phyloP scores from a whole-genome alignment of 1,284 basidiomycete species.

The Ganoderma sinense region DNA sequence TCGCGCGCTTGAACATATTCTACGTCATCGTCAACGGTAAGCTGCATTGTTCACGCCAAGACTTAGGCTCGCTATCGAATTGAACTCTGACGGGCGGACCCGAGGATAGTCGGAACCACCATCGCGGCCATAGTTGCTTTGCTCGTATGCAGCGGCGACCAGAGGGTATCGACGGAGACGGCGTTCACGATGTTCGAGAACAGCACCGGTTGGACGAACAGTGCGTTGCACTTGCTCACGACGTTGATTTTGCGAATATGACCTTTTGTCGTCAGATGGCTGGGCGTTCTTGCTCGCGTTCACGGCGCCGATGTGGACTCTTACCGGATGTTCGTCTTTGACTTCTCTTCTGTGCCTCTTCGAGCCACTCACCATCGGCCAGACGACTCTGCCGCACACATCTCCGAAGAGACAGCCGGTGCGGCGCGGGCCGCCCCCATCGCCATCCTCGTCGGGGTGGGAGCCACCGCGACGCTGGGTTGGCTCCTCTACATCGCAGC shows the following conservation, averaged over 20 bases:
- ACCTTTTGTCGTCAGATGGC: no score
- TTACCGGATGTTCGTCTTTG: conserved; percentile 71
- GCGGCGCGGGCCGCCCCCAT: conserved; percentile 76
- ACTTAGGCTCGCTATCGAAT: no score
- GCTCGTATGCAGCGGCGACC: conserved; percentile 60
- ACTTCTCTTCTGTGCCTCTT: not conserved
- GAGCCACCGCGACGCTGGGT: conserved; percentile 65
- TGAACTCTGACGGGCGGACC: not conserved
- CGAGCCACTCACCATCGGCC: conserved; percentile 6
- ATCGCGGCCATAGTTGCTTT: conserved; percentile 71
- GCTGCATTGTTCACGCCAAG: conserved; percentile 25
- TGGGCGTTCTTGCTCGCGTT: conserved; percentile 81
- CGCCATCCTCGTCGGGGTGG: conserved; percentile 75
- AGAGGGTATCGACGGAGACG: conserved; percentile 69
- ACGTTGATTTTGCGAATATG: no score
- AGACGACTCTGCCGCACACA: conserved; percentile 84
- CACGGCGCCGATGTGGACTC: conserved; percentile 81
- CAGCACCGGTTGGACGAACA: conserved; percentile 71
- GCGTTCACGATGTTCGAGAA: conserved; percentile 80
- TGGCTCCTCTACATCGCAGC: conserved; percentile 71
- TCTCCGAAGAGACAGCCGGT: conserved; percentile 76
- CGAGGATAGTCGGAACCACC: conserved; percentile 37
- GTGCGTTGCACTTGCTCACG: no score
- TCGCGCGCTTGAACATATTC: conserved; percentile 74
- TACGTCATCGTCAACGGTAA: conserved; percentile 70